Evolutionary conservation across 108 stramenopile genomes (phyloP).

Genomic region (Fistulifera solaris): DNA sequence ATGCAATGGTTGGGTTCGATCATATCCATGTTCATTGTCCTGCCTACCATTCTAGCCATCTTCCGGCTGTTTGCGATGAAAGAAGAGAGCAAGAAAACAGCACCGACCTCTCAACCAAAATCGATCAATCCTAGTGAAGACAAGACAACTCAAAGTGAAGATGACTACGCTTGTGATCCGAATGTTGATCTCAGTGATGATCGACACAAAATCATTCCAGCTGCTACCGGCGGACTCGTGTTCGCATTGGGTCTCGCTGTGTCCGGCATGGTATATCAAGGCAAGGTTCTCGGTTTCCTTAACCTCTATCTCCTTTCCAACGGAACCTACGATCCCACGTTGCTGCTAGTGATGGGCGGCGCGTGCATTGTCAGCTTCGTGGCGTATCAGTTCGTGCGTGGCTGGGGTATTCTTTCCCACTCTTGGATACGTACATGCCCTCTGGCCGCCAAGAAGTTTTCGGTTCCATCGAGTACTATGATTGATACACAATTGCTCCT

Average conservation of each 20-base stretch:
- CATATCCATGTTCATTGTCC: too few species aligned
- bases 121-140: too few species aligned
- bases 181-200: too few species aligned
- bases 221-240: slow-evolving; percentile 5
- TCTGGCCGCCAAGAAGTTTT: slow-evolving; percentile 10
- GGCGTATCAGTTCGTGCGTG: slow-evolving; percentile 54
- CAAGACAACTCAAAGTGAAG: too few species aligned
- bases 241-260: slow-evolving; percentile 59
- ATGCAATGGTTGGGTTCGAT: too few species aligned
- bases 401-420: slow-evolving; percentile 8
- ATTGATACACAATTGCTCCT: slow-evolving; percentile 33
- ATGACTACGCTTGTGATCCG: too few species aligned
- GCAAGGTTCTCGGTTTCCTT: slow-evolving; percentile 68
- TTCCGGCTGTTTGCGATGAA: too few species aligned
- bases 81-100: too few species aligned
- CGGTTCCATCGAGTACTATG: slow-evolving; percentile 25
- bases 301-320: slow-evolving; percentile 24
- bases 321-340: slow-evolving; percentile 75
- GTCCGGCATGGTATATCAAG: slow-evolving; percentile 46
- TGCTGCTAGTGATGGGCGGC: slow-evolving; percentile 73
- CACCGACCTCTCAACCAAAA: too few species aligned
- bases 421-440: too few species aligned
- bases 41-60: too few species aligned
- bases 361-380: slow-evolving; percentile 47
- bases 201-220: too few species aligned